Evolutionary conservation across 129 eudicot genomes (phyloP).

Genomic region (Centaurea solstitialis): DNA sequence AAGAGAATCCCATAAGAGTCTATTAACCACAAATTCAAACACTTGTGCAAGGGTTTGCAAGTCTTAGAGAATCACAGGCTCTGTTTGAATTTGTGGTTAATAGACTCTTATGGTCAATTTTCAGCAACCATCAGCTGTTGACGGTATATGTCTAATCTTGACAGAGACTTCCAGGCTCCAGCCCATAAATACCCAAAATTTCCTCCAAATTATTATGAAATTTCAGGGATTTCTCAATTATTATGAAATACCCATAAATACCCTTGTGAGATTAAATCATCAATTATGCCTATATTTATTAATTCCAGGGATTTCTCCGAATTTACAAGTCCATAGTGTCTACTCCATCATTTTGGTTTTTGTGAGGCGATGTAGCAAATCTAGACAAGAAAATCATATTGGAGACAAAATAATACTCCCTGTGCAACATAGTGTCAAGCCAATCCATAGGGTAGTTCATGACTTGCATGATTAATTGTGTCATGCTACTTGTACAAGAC

Average conservation of each 20-base stretch:
- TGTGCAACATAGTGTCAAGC: neutral
- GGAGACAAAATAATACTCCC: neutral
- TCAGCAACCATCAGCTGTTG: neutral
- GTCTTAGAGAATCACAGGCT: too few species aligned
- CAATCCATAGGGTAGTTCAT: neutral
- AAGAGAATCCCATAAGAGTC: too few species aligned
- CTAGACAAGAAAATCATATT: neutral
- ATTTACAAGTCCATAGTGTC: neutral
- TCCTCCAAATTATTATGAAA: neutral
- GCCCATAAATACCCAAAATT: neutral
- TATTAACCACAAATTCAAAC: too few species aligned
- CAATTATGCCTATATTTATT: too few species aligned
- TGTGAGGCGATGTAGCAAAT: neutral
- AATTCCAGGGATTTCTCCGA: too few species aligned
- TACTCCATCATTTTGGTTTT: neutral
- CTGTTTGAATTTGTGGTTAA: neutral
- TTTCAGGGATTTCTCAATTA: neutral
- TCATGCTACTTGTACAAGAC: conserved; percentile 2
- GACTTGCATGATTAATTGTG: conserved; percentile 11
- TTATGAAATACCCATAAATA: too few species aligned
- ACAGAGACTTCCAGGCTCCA: neutral
- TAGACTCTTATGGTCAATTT: neutral
- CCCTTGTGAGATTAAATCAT: too few species aligned
- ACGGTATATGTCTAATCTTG: neutral
- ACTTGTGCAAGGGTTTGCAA: neutral